phyloP scores from a whole-genome alignment of 768 basidiomycete genomes.

The Tubosaeta sp. region DNA sequence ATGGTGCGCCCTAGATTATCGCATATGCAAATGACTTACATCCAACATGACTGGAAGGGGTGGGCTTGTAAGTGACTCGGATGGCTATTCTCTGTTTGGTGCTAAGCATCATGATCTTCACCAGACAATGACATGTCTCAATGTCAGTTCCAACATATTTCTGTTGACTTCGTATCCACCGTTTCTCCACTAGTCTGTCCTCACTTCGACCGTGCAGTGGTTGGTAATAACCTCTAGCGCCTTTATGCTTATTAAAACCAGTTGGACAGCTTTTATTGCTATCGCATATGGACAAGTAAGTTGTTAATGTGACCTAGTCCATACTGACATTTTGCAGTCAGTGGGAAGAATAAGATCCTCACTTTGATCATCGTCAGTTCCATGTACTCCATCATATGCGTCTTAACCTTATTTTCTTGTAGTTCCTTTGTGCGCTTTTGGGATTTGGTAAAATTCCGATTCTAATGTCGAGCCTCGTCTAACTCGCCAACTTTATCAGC shows the following conservation, averaged over 20 bases:
- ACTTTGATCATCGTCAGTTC: slow-evolving; percentile 10
- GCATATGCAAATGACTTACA: background rate
- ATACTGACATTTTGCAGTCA: slow-evolving; percentile 5
- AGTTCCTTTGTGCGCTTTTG: background rate
- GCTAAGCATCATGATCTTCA: background rate
- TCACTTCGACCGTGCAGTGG: background rate
- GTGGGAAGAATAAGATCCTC: slow-evolving; percentile 6
- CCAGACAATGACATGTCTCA: slow-evolving; percentile 1
- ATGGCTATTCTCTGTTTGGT: background rate
- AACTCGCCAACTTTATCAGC: background rate
- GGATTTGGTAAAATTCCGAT: slow-evolving; percentile 1
- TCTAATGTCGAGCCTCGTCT: background rate
- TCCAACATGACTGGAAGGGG: background rate
- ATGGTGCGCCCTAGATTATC: background rate
- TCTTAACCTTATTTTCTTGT: background rate
- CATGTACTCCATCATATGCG: too few relatives aligned
- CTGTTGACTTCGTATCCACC: background rate
- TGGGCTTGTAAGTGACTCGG: slow-evolving; percentile 4
- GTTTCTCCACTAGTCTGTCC: background rate
- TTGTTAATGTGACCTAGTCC: background rate
- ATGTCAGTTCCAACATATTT: background rate
- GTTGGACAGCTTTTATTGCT: slow-evolving; percentile 8
- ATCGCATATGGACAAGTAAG: slow-evolving; percentile 14
- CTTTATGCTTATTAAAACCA: background rate
- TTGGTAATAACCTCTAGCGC: background rate